Evolutionary conservation across 2,329 filamentous ascomycete species (phyloP).

Genomic region (Teratosphaeria pseudoeucalypti): DNA sequence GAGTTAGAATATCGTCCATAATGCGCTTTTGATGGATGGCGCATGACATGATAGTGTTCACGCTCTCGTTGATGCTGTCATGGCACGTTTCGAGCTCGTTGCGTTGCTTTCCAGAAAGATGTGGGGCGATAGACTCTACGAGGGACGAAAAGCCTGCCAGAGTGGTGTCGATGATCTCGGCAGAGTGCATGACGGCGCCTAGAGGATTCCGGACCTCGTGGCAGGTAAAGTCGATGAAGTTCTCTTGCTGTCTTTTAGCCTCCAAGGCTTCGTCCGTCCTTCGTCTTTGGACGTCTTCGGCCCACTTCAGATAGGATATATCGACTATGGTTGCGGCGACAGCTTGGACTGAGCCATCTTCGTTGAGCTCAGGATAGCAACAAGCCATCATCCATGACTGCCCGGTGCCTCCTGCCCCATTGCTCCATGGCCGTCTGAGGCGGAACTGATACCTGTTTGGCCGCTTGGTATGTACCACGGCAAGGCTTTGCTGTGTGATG

Average conservation of each 20-base stretch:
- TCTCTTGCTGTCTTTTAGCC: conserved; percentile 59
- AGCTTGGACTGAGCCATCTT: conserved; percentile 27
- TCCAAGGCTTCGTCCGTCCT: conserved; percentile 72
- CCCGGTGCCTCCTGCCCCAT: conserved; percentile 10
- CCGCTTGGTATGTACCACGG: conserved; percentile 7
- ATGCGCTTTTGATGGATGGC: conserved; percentile 68
- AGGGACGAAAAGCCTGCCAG: conserved; percentile 34
- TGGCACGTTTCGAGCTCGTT: conserved; percentile 34
- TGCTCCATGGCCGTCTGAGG: conserved; percentile 17
- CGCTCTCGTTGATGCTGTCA: conserved; percentile 56
- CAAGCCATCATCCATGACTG: conserved; percentile 9
- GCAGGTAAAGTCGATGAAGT: conserved; percentile 29
- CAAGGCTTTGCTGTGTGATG: conserved; percentile 2
- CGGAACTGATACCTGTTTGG: conserved; percentile 36
- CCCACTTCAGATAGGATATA: conserved; percentile 79
- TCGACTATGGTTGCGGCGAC: conserved; percentile 53
- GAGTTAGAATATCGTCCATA: conserved; percentile 61
- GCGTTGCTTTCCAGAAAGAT: neutral
- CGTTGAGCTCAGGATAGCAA: conserved; percentile 13
- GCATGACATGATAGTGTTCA: conserved; percentile 66
- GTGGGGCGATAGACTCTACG: conserved; percentile 23
- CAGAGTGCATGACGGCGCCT: conserved; percentile 64
- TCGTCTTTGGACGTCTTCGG: conserved; percentile 66
- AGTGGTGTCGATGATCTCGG: conserved; percentile 57
- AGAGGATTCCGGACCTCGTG: conserved; percentile 56